These are phyloP conservation scores for Symbiodinium pilosum DNA, from an alignment of 73 alveolate species.

Conservation along the genomic window DNA sequence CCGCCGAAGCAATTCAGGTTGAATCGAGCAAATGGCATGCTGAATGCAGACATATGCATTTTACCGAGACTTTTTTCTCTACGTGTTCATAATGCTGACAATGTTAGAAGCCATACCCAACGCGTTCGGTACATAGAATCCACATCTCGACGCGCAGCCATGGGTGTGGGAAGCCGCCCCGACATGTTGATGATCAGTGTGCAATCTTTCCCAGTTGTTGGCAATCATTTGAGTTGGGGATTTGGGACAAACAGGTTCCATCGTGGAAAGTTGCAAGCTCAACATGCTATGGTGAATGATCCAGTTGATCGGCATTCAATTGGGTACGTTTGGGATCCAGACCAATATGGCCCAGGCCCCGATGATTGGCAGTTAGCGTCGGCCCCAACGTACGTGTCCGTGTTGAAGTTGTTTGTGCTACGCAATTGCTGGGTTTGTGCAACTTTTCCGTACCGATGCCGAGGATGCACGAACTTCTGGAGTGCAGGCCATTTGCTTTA, in stretches of 20 bases:
- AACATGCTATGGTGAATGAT: background rate
- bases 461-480: constrained; percentile 29
- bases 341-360: background rate
- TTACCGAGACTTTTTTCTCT: too few species aligned
- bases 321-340: too few species aligned
- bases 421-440: background rate
- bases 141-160: too few species aligned
- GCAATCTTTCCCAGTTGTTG: too few species aligned
- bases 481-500: constrained; percentile 7
- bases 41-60: too few species aligned
- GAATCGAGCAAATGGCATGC: too few species aligned
- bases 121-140: too few species aligned
- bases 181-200: background rate
- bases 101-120: too few species aligned
- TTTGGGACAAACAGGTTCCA: background rate
- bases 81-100: too few species aligned
- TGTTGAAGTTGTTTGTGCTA: background rate
- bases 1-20: too few species aligned
- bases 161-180: constrained; percentile 30
- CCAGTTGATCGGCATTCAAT: too few species aligned
- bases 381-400: background rate
- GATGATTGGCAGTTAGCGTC: constrained; percentile 40
- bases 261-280: background rate
- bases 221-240: background rate
- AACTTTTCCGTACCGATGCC: too few species aligned